phyloP scores from a whole-genome alignment of 2,329 filamentous ascomycete species.

The Xylaria sp. region DNA sequence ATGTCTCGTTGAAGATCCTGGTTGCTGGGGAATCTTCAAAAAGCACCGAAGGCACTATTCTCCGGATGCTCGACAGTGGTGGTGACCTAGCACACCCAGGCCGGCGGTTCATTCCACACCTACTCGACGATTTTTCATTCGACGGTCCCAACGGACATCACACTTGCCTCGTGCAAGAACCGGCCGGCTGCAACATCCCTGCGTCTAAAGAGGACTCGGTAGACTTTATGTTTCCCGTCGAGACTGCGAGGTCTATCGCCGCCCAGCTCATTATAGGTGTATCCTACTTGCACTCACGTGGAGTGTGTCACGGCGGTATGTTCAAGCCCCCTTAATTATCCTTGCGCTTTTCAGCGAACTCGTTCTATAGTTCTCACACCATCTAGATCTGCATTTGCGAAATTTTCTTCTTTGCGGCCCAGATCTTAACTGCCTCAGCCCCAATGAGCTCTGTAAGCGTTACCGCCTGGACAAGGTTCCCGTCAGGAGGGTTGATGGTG shows the following conservation, averaged over 20 bases:
- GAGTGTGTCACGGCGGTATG: conserved; percentile 29
- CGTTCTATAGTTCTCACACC: conserved; percentile 6
- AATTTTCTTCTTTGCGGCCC: conserved; percentile 23
- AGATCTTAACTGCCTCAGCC: conserved; percentile 12
- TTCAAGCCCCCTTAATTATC: conserved; percentile 5
- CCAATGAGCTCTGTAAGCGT: conserved; percentile 18
- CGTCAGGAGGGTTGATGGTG: conserved; percentile 25
- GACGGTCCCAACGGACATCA: conserved; percentile 28
- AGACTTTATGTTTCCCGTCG: conserved; percentile 25
- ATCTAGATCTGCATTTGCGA: conserved; percentile 8
- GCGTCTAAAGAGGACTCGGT: conserved; percentile 7
- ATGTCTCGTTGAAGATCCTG: conserved; percentile 31
- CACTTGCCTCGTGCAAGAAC: conserved; percentile 24
- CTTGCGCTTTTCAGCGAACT: conserved; percentile 7
- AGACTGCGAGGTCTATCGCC: conserved; percentile 27
- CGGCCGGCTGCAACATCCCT: conserved; percentile 18
- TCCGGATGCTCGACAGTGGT: conserved; percentile 9
- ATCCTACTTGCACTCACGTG: conserved; percentile 24
- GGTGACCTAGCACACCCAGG: conserved; percentile 12
- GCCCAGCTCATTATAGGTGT: conserved; percentile 29
- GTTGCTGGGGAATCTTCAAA: conserved; percentile 11
- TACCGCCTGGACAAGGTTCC: conserved; percentile 23
- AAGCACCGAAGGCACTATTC: conserved; percentile 17
- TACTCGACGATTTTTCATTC: conserved; percentile 27
- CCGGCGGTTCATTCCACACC: conserved; percentile 17